Base-by-base conservation (phyloP, 2,329 filamentous ascomycete species). In the Cladosporium colombiae region DNA sequence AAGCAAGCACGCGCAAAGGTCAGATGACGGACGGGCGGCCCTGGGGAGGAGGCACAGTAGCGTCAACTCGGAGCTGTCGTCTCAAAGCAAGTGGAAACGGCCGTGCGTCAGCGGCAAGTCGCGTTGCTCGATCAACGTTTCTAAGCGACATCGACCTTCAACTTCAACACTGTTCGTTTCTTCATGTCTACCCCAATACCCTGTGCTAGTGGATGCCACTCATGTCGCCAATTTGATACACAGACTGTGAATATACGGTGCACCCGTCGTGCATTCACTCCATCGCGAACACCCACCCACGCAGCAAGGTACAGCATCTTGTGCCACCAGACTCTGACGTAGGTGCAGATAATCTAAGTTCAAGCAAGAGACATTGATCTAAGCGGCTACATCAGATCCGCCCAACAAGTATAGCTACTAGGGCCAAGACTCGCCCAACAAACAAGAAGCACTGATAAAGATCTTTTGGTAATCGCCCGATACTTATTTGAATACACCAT, bases 21-120 rank as follows among this genome's bases (percentile, higher is more conserved):
- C 60, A 62, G 60, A 62, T 62, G 60, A 62, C 33, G 58, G 58
- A 46, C 33, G 44, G 58, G 58, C 58, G 58, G 58, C 58, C 58
- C 52, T 55, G 52, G 52, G 52, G 52, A 55, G 52, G 52, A 55
- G 52, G 52, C 29, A 55, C 52, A 55, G 52, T 55, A 55, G 52
- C 27, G 27, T 31, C 37, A 49, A 61, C 37, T 61, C 58, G 57
- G 40, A 55, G 52, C 52, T 55, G 29, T 55, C 52, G 40, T 21
- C 37, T 44, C 50, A 53, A 59, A 46, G 35, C 33, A 44, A 18
- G 55, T 27, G 29, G 23, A 27, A 27, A 58, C 31, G 35, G 29
- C 55, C 31, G 56, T 44, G 56, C 56, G 16, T 44, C 33, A 59
- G 56, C 56, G 50, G 46, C 25, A 25, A 11, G 27, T 25, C 21